Evolutionary conservation across 2,329 filamentous ascomycete genomes (phyloP).

Genomic region (Dothiorella sarmentorum): DNA sequence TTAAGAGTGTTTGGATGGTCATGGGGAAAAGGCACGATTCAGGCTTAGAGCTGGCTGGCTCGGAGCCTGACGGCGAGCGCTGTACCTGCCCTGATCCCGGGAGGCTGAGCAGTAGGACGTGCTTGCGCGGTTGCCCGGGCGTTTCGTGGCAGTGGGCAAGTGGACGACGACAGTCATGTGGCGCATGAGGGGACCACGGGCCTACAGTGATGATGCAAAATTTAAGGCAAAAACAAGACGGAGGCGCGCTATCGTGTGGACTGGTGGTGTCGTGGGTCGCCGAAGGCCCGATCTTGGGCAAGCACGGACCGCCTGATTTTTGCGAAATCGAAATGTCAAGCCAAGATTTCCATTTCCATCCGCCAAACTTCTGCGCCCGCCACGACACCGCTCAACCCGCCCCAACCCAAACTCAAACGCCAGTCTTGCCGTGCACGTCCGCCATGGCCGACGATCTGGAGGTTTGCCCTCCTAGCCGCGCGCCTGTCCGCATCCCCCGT

Average conservation of each 20-base stretch:
- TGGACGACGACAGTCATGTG: not conserved
- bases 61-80: slow-evolving; percentile 1
- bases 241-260: not conserved
- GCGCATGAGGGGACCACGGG: slow-evolving; percentile 3
- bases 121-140: slow-evolving; percentile 7
- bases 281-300: not conserved
- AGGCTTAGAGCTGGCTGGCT: not conserved
- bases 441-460: slow-evolving; percentile 42
- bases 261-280: slow-evolving; percentile 2
- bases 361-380: slow-evolving; percentile 7
- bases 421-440: not conserved
- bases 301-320: slow-evolving; percentile 6
- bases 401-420: not conserved
- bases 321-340: not conserved
- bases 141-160: not conserved
- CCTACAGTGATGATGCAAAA: not conserved
- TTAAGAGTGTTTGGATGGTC: not conserved
- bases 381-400: not conserved
- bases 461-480: slow-evolving; percentile 31
- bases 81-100: slow-evolving; percentile 11
- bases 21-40: not conserved
- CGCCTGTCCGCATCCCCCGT: slow-evolving; percentile 21
- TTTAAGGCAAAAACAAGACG: too few relatives aligned
- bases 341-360: slow-evolving; percentile 12
- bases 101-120: slow-evolving; percentile 17